phyloP scores from a whole-genome alignment of 768 basidiomycete species.

The Candolleomyces efflorescens region DNA sequence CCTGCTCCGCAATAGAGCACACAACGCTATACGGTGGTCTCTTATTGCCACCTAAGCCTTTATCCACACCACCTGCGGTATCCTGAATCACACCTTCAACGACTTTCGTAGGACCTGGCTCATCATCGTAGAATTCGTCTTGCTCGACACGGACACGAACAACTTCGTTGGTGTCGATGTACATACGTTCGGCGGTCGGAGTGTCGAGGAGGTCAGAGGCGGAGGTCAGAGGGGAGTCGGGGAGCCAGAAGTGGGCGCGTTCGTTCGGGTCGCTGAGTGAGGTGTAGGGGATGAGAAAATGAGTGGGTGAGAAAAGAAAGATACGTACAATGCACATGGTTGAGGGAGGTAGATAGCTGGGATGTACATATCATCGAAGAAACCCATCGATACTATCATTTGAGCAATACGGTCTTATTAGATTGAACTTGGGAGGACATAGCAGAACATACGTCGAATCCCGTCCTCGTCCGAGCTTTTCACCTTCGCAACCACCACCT shows the following conservation, averaged over 20 bases:
- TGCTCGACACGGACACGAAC: slow-evolving; percentile 75
- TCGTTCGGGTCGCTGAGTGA: slow-evolving; percentile 69
- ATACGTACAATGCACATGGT: slow-evolving; percentile 64
- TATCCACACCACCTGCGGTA: too few relatives aligned
- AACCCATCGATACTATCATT: slow-evolving; percentile 73
- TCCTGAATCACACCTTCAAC: slow-evolving; percentile 58
- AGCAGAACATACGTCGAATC: slow-evolving; percentile 77
- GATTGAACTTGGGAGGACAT: not conserved
- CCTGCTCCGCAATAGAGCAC: slow-evolving; percentile 80
- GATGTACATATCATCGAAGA: slow-evolving; percentile 93
- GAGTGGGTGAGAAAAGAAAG: not conserved
- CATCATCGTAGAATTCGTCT: slow-evolving; percentile 83
- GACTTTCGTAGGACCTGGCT: slow-evolving; percentile 79
- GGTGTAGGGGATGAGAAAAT: slow-evolving; percentile 5
- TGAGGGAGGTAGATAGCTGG: slow-evolving; percentile 76
- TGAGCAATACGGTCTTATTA: too few relatives aligned
- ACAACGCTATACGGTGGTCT: slow-evolving; percentile 67
- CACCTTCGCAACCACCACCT: slow-evolving; percentile 87
- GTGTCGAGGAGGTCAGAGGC: slow-evolving; percentile 69
- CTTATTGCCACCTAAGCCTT: slow-evolving; percentile 44
- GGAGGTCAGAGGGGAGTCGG: slow-evolving; percentile 49
- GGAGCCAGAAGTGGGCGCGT: slow-evolving; percentile 79
- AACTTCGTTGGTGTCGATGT: slow-evolving; percentile 73
- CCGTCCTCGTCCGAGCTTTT: slow-evolving; percentile 84
- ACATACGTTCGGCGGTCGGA: slow-evolving; percentile 66